Base-by-base conservation (phyloP, 495 filamentous ascomycete genomes). In the Lichenothelia convexa region DNA sequence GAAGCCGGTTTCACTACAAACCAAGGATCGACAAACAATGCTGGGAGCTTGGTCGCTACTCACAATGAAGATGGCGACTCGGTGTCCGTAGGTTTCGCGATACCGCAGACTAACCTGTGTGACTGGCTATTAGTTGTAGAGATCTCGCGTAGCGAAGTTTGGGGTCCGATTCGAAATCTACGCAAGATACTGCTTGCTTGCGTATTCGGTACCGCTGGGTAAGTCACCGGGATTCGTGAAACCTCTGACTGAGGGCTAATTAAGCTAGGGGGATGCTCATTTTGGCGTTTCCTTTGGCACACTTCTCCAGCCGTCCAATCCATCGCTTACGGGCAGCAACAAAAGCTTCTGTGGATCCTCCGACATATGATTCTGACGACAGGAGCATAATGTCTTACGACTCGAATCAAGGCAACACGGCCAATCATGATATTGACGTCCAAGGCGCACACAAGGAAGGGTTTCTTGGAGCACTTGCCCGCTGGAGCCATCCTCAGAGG, bases 121-220 rank as follows among this genome's bases (percentile, higher is more conserved):
- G 66, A 83, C 40, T 93, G 85, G 85, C 70, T 77, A 13, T 60
- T 93, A 6, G 43, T 93, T 2, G 68, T 92, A 8, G 86, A 93
- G 48, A 75, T 87, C 52, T 63, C 71, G 9, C 67, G 68, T 32
- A 45, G 50, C 23, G 84, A 93, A 47, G 82, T 82, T 5, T 79
- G 71, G 54, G 62, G 62, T n/a, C 77, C 83, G 1, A 82, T 93
- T 21, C 45, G 62, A 23, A 68, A 70, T 15, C 63, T 93, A 17
- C 68, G 79, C 20, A 73, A 73, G 32, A 78, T 93, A 30, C 65
- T 93, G 4, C 55, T 93, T 2, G 79, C 68, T 1, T 91, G 81
- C 35, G 80, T 91, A 1, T 91, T 93, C 47, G 80, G 78, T 0
- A 87, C 82, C 0, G 64, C 73, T 13, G 85, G 75, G n/a, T n/a